Conservation (phyloP, 305 asterid species). For the Euphrasia arctica region DNA sequence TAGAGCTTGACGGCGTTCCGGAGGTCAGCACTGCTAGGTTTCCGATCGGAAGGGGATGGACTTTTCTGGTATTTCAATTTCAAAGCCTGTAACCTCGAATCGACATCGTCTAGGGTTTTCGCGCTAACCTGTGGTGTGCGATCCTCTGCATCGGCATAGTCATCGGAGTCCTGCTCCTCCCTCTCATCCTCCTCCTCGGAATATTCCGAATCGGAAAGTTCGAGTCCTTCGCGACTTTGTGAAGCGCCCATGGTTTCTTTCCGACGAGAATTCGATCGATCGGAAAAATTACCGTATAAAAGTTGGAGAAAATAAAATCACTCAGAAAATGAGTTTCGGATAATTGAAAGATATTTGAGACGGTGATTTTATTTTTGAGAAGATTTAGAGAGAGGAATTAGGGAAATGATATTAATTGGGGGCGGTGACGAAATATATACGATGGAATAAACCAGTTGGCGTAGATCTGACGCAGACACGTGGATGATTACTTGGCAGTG, state of each 20-base stretch:
- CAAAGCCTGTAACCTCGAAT: constrained; percentile 55
- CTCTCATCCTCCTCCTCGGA: constrained; percentile 50
- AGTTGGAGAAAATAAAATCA: neutral
- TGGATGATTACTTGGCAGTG: constrained; percentile 29
- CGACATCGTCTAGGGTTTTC: constrained; percentile 61
- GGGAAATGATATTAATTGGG: neutral
- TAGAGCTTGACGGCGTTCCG: constrained; percentile 69
- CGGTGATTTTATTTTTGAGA: constrained; percentile 31
- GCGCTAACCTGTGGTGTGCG: constrained; percentile 34
- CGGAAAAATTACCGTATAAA: neutral
- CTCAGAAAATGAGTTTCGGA: constrained; percentile 10
- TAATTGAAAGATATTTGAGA: neutral
- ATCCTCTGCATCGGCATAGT: constrained; percentile 51
- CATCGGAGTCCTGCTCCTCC: constrained; percentile 40
- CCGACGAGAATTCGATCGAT: constrained; percentile 13
- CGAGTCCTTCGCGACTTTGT: constrained; percentile 92
- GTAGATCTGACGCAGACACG: constrained; percentile 39
- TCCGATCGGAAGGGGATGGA: constrained; percentile 30
- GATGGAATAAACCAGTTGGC: constrained; percentile 22
- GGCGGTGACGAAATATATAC: neutral
- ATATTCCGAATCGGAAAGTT: constrained; percentile 81
- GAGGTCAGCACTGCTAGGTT: constrained; percentile 27
- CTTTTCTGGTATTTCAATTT: constrained; percentile 59
- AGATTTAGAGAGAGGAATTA: constrained; percentile 23
- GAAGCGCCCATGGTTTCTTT: constrained; percentile 63